Evolutionary conservation across 208 protist species (phyloP).

Genomic region (Acanthamoeba triangularis): DNA sequence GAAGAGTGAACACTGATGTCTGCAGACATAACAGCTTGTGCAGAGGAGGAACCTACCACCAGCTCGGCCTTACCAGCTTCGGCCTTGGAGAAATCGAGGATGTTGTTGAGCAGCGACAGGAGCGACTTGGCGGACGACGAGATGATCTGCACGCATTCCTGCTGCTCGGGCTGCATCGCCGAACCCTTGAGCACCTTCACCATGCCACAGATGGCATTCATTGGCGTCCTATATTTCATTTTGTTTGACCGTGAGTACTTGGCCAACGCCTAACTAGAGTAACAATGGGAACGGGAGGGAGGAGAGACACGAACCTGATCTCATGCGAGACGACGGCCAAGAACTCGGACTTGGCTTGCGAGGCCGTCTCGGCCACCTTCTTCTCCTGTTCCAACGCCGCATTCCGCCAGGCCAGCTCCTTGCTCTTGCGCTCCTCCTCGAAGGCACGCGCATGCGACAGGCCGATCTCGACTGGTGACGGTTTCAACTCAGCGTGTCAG

Average conservation of each 20-base stretch:
- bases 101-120: slow-evolving; percentile 81
- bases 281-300: too few relatives aligned
- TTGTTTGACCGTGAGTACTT: too few relatives aligned
- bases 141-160: slow-evolving; percentile 80
- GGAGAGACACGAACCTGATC: neutral
- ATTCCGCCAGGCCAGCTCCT: neutral
- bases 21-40: neutral
- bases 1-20: neutral
- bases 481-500: too few relatives aligned
- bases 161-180: slow-evolving; percentile 8
- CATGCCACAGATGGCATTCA: slow-evolving; percentile 83
- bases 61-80: slow-evolving; percentile 79
- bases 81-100: slow-evolving; percentile 85
- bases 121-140: slow-evolving; percentile 78
- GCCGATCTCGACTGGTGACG: neutral
- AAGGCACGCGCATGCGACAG: slow-evolving; percentile 31
- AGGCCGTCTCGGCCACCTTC: slow-evolving; percentile 62
- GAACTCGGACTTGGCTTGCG: slow-evolving; percentile 82
- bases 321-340: slow-evolving; percentile 83
- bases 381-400: neutral
- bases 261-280: too few relatives aligned
- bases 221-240: slow-evolving; percentile 69
- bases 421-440: neutral
- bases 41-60: slow-evolving; percentile 38
- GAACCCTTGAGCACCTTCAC: slow-evolving; percentile 76